Conservation (phyloP, 345 rosid species). For the Linum tenue region DNA sequence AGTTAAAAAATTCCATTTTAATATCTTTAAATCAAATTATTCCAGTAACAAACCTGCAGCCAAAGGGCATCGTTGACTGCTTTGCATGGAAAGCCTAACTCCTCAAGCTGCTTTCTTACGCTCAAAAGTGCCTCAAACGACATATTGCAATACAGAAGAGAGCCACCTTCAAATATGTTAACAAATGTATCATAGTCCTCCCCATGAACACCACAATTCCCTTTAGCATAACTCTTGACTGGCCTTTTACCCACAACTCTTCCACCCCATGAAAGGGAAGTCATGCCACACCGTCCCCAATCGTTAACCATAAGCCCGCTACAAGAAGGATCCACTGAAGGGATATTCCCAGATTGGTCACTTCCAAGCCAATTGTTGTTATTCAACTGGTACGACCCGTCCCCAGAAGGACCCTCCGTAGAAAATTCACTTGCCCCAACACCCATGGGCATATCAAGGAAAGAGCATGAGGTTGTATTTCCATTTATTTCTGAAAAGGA, state of each 20-base stretch:
- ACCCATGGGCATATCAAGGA: constrained; percentile 31
- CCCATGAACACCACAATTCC: constrained; percentile 50
- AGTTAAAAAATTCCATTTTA: no score
- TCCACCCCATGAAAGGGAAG: constrained; percentile 94
- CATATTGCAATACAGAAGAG: constrained; percentile 88
- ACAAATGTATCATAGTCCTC: constrained; percentile 82
- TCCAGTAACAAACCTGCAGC: constrained; percentile 63
- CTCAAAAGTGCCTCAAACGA: constrained; percentile 84
- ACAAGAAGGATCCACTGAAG: constrained; percentile 50
- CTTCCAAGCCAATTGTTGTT: constrained; percentile 54
- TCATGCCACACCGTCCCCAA: constrained; percentile 69
- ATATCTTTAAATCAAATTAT: neutral
- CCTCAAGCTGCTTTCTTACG: constrained; percentile 92
- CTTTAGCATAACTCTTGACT: constrained; percentile 42
- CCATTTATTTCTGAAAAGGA: constrained; percentile 35
- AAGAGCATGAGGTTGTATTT: constrained; percentile 38
- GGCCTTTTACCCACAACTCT: constrained; percentile 78
- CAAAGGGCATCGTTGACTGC: constrained; percentile 96
- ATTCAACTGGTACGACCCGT: constrained; percentile 46
- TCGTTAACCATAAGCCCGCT: constrained; percentile 52
- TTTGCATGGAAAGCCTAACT: constrained; percentile 89
- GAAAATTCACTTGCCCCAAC: constrained; percentile 40
- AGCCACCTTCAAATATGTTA: constrained; percentile 87
- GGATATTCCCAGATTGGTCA: constrained; percentile 54
- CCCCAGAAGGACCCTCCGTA: constrained; percentile 85